phyloP scores from a whole-genome alignment of 768 basidiomycete species.

The Boletus tomentosulus region DNA sequence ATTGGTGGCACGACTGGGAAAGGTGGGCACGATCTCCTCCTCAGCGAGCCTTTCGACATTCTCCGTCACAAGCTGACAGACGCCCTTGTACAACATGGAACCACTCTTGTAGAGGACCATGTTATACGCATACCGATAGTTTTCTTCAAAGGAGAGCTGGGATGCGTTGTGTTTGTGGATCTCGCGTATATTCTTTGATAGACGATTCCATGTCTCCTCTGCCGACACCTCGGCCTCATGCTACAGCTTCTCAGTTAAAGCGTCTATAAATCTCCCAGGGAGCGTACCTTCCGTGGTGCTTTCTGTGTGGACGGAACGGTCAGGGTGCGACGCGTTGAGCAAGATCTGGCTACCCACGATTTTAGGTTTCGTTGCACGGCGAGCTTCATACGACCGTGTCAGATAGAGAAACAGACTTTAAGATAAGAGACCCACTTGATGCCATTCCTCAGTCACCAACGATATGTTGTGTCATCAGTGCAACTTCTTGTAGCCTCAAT shows the following conservation, averaged over 20 bases:
- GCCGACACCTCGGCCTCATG: conserved; percentile 72
- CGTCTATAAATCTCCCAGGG: not conserved
- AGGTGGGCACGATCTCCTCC: conserved; percentile 73
- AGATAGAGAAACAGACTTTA: conserved; percentile 2
- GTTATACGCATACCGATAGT: conserved; percentile 91
- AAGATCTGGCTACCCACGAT: conserved; percentile 36
- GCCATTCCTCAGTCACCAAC: conserved; percentile 22
- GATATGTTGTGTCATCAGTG: conserved; percentile 15
- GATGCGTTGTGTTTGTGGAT: conserved; percentile 93
- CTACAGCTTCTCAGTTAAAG: conserved; percentile 34
- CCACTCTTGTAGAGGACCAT: conserved; percentile 88
- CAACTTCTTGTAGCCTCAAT: conserved; percentile 7
- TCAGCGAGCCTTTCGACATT: conserved; percentile 79
- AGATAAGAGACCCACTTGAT: conserved; percentile 22
- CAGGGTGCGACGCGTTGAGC: conserved; percentile 15
- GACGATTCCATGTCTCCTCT: conserved; percentile 77
- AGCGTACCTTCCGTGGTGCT: conserved; percentile 44
- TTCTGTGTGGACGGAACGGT: conserved; percentile 31
- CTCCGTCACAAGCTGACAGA: conserved; percentile 70
- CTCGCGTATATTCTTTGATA: conserved; percentile 84
- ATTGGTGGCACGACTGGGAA: conserved; percentile 64
- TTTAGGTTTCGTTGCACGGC: conserved; percentile 36
- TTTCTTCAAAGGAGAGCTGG: conserved; percentile 87
- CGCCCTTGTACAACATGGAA: conserved; percentile 81
- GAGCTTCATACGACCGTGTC: conserved; percentile 18